A percentile compares a stretch with the other conserved stretches of the same genome.
phyloP scores from a whole-genome alignment of 108 stramenopile genomes.

The Nannochloropsis gaditana region DNA sequence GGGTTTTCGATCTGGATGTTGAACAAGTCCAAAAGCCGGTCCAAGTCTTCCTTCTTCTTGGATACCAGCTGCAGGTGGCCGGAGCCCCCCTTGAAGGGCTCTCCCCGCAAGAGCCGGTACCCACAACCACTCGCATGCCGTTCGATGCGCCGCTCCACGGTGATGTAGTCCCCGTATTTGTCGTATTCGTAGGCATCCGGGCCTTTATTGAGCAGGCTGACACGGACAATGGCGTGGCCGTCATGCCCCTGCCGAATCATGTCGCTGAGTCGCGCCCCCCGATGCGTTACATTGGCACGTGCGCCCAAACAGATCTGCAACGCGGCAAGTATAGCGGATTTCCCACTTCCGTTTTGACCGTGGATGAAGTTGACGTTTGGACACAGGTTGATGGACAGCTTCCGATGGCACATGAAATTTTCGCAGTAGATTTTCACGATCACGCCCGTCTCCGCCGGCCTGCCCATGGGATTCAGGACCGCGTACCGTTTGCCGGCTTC shows the following conservation, averaged over 20 bases:
- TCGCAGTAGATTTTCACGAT: slow-evolving; percentile 69
- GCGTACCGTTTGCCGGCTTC: background rate
- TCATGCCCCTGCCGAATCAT: slow-evolving; percentile 72
- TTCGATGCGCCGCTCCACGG: slow-evolving; percentile 73
- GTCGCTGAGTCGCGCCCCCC: slow-evolving; percentile 73
- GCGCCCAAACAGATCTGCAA: slow-evolving; percentile 94
- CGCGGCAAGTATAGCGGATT: slow-evolving; percentile 85
- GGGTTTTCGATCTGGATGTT: slow-evolving; percentile 85
- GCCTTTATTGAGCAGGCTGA: slow-evolving; percentile 78
- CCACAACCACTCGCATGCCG: slow-evolving; percentile 63
- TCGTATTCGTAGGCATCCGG: slow-evolving; percentile 75
- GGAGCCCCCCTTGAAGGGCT: background rate
- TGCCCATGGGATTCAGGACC: background rate
- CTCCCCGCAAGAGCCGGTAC: slow-evolving; percentile 62
- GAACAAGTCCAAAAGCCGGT: slow-evolving; percentile 69
- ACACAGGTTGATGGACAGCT: slow-evolving; percentile 47
- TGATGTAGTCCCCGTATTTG: slow-evolving; percentile 77
- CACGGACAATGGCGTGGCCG: slow-evolving; percentile 68
- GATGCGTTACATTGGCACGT: slow-evolving; percentile 69
- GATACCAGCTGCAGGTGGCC: slow-evolving; percentile 26
- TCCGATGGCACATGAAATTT: slow-evolving; percentile 90
- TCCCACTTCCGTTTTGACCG: slow-evolving; percentile 83
- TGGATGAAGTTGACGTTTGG: slow-evolving; percentile 87
- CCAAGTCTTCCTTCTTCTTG: slow-evolving; percentile 66
- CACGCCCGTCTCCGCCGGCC: slow-evolving; percentile 55